phyloP scores from a whole-genome alignment of 1,284 basidiomycete genomes.

The Sanghuangporus sanghuang region DNA sequence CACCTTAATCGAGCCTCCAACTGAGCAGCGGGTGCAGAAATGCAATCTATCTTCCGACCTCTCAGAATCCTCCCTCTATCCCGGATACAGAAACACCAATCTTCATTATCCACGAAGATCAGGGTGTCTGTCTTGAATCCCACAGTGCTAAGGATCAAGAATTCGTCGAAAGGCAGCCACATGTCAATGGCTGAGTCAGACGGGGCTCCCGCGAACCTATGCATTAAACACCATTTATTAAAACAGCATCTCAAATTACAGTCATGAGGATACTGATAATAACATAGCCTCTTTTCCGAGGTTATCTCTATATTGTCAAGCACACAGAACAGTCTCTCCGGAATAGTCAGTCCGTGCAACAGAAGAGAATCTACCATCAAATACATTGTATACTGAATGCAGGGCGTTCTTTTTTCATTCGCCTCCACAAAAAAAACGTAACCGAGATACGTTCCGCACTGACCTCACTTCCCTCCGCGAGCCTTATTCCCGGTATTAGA shows the following conservation, averaged over 20 bases:
- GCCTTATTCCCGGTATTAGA: not conserved
- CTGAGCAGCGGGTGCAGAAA: no score
- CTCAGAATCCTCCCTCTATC: not conserved
- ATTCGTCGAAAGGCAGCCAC: not conserved
- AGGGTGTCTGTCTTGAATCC: not conserved
- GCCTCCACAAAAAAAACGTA: not conserved
- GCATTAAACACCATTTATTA: not conserved
- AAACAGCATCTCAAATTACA: not conserved
- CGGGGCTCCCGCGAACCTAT: not conserved
- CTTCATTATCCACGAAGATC: not conserved
- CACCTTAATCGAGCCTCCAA: not conserved
- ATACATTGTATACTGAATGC: not conserved
- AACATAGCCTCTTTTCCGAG: not conserved
- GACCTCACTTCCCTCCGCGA: not conserved
- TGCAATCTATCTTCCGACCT: not conserved
- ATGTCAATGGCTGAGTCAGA: not conserved
- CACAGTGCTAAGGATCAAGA: not conserved
- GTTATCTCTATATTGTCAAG: not conserved
- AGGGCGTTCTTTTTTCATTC: not conserved
- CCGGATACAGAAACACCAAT: not conserved
- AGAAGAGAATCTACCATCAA: not conserved
- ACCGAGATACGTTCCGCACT: not conserved
- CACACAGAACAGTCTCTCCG: not conserved
- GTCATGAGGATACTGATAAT: not conserved
- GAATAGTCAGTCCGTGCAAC: not conserved